phyloP scores from a whole-genome alignment of 163 green algal genomes.

The Volvox carteri region DNA sequence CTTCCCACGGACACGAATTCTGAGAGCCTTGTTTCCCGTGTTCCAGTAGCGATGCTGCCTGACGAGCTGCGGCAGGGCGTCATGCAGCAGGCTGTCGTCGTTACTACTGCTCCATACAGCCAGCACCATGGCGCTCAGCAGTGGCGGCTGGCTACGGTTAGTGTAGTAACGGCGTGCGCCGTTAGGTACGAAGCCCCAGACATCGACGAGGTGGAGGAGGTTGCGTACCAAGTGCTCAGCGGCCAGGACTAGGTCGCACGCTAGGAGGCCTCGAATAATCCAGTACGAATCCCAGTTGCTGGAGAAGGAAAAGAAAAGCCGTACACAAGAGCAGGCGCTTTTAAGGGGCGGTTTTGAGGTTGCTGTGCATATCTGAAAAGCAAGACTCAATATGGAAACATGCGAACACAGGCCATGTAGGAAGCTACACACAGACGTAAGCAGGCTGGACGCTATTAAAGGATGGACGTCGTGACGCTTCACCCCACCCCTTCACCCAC shows the following conservation, averaged over 20 bases:
- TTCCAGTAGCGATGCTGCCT: conserved; percentile 47
- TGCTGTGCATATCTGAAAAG: no score
- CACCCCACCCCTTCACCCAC: no score
- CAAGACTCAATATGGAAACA: no score
- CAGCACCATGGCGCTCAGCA: conserved; percentile 85
- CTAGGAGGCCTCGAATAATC: conserved; percentile 88
- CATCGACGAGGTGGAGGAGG: conserved; percentile 81
- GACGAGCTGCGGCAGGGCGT: conserved; percentile 77
- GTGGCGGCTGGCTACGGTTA: conserved; percentile 90
- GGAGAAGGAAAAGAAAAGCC: neutral
- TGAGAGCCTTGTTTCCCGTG: conserved; percentile 38
- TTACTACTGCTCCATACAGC: conserved; percentile 57
- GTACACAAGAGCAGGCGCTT: no score
- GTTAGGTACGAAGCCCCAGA: conserved; percentile 92
- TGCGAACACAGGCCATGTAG: no score
- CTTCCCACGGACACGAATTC: neutral
- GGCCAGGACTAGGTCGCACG: conserved; percentile 68
- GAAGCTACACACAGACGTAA: no score
- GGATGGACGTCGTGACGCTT: no score
- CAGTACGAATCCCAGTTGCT: conserved; percentile 72
- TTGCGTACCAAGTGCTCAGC: conserved; percentile 82
- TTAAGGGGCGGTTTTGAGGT: no score
- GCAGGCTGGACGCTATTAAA: no score
- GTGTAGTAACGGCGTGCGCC: conserved; percentile 95
- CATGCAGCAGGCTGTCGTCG: conserved; percentile 68